These are phyloP conservation scores for Lasiodiplodia citricola DNA, from an alignment of 2,329 filamentous ascomycete species.

Conservation along the genomic window DNA sequence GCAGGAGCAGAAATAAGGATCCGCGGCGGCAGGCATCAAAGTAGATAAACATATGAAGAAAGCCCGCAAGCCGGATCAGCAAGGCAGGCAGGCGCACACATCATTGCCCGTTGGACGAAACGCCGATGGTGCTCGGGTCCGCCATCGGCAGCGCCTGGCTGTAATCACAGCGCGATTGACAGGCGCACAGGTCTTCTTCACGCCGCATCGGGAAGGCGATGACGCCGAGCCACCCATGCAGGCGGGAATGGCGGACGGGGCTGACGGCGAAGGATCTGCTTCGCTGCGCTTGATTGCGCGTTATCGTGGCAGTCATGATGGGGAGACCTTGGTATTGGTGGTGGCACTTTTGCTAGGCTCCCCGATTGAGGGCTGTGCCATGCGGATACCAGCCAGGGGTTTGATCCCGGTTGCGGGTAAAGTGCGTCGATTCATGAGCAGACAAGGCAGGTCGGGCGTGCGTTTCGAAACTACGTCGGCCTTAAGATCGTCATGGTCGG, in stretches of 20 bases:
- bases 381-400: neutral
- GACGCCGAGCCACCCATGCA: neutral
- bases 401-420: neutral
- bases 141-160: neutral
- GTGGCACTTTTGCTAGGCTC: neutral
- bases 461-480: constrained; percentile 16
- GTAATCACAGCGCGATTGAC: neutral
- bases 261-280: neutral
- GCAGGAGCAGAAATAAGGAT: constrained; percentile 22
- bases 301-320: neutral
- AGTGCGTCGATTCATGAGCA: neutral
- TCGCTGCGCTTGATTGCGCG: constrained; percentile 9
- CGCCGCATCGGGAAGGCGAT: neutral
- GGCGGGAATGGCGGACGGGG: neutral
- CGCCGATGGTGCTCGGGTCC: neutral
- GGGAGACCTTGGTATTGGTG: neutral
- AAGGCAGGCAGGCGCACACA: constrained; percentile 2
- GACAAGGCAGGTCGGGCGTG: neutral
- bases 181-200: neutral
- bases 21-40: constrained; percentile 16
- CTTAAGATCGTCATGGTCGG: constrained; percentile 2
- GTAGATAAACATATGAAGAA: neutral
- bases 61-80: constrained; percentile 8
- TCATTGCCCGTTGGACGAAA: neutral
- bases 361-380: neutral